phyloP scores from a whole-genome alignment of 2,329 filamentous ascomycete species.

The Colletotrichum tamarilloi region DNA sequence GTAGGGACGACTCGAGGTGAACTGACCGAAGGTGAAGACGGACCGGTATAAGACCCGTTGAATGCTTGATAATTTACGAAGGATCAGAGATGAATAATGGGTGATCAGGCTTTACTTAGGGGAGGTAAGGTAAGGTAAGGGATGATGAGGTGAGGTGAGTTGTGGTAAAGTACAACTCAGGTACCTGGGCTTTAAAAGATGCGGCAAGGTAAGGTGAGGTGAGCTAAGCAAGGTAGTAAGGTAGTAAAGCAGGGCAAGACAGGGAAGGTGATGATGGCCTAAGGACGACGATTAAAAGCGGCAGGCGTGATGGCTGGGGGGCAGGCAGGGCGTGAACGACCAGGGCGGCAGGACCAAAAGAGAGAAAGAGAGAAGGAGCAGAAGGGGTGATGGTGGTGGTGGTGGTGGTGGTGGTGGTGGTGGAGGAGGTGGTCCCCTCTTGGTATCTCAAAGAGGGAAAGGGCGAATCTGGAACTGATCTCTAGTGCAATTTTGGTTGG shows the following conservation, averaged over 20 bases:
- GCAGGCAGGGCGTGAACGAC: not conserved
- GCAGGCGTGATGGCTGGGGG: constrained; percentile 22
- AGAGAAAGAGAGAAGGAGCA: constrained; percentile 9
- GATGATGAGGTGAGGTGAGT: not conserved
- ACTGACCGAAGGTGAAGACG: not conserved
- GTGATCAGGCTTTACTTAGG: not conserved
- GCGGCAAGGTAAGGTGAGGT: not conserved
- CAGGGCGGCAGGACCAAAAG: constrained; percentile 18
- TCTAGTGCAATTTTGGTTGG: constrained; percentile 20
- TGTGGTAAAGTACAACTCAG: constrained; percentile 3
- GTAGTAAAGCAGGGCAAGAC: not conserved
- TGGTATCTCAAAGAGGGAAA: constrained; percentile 21
- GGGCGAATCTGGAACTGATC: constrained; percentile 29
- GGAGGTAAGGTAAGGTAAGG: not conserved
- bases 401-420: not conserved
- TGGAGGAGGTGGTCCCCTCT: not conserved
- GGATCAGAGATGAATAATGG: not conserved
- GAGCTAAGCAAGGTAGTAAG: not conserved
- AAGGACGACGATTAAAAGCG: constrained; percentile 25
- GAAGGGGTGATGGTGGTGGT: not conserved
- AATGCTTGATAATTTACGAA: not conserved
- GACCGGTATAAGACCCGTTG: constrained; percentile 6
- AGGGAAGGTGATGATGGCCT: constrained; percentile 4
- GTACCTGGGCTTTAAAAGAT: not conserved
- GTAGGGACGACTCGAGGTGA: not conserved